phyloP scores from a whole-genome alignment of 116 monocot genomes.

The Cymodocea nodosa region DNA sequence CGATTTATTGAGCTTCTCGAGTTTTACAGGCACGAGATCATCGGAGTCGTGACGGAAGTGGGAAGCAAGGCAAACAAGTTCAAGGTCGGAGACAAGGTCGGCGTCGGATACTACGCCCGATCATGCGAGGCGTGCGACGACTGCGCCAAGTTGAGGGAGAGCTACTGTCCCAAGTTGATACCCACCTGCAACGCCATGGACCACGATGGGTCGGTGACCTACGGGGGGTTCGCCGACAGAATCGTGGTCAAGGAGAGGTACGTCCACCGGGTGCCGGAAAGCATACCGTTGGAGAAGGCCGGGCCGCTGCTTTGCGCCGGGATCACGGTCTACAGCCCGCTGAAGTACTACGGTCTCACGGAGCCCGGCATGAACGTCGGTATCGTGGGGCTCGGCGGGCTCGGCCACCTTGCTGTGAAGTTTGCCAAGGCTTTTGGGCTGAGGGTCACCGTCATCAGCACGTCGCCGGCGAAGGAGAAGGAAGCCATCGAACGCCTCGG shows the following conservation, averaged over 20 bases:
- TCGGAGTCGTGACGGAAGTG: slow-evolving; percentile 21
- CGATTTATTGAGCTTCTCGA: neutral
- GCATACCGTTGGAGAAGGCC: slow-evolving; percentile 10
- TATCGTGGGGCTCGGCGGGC: slow-evolving; percentile 21
- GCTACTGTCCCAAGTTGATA: slow-evolving; percentile 18
- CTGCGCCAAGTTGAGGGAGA: slow-evolving; percentile 19
- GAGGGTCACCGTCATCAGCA: slow-evolving; percentile 21
- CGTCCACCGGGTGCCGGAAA: slow-evolving; percentile 20
- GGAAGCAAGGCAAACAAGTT: slow-evolving; percentile 26
- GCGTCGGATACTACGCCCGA: slow-evolving; percentile 21
- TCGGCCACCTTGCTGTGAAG: slow-evolving; percentile 22
- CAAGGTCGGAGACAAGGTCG: slow-evolving; percentile 29
- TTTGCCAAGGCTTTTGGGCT: slow-evolving; percentile 16
- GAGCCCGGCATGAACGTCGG: slow-evolving; percentile 7
- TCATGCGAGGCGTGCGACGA: slow-evolving; percentile 19
- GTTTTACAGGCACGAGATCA: slow-evolving; percentile 26
- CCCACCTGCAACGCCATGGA: slow-evolving; percentile 9
- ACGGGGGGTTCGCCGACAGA: slow-evolving; percentile 27
- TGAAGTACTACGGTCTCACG: slow-evolving; percentile 12
- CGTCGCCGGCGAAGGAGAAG: slow-evolving; percentile 10
- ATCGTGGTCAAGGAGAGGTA: slow-evolving; percentile 19
- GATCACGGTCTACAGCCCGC: slow-evolving; percentile 35
- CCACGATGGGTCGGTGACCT: slow-evolving; percentile 14
- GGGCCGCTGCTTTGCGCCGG: slow-evolving; percentile 44
- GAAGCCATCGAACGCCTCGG: slow-evolving; percentile 18